Percentiles rank a stretch among this genome's conserved stretches.
phyloP scores from a whole-genome alignment of 176 grass and related monocot genomes.

The Eragrostis curvula region DNA sequence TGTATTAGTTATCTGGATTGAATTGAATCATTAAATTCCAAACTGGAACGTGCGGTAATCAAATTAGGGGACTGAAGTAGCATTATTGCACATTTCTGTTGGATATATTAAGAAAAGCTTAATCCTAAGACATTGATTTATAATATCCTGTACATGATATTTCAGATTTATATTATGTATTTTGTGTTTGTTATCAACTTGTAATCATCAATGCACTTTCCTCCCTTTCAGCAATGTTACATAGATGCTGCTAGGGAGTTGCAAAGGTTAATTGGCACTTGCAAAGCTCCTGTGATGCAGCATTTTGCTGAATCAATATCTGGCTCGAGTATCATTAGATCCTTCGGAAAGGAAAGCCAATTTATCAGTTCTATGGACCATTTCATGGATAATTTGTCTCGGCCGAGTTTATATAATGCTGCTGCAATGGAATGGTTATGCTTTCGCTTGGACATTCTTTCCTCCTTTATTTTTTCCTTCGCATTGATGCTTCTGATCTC shows the following conservation, averaged over 20 bases:
- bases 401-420: slow-evolving; percentile 61
- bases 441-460: slow-evolving; percentile 68
- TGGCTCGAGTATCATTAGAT: slow-evolving; percentile 69
- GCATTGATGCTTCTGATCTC: slow-evolving; percentile 53
- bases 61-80: not conserved
- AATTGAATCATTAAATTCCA: not conserved
- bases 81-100: not conserved
- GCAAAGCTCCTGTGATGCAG: slow-evolving; percentile 48
- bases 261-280: slow-evolving; percentile 44
- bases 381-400: slow-evolving; percentile 59
- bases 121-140: not conserved
- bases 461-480: slow-evolving; percentile 64
- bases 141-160: not conserved
- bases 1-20: not conserved
- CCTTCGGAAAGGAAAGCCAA: slow-evolving; percentile 57
- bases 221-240: slow-evolving; percentile 47
- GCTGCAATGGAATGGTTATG: slow-evolving; percentile 66
- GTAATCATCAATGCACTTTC: not conserved
- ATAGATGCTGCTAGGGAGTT: slow-evolving; percentile 48
- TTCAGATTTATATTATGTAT: not conserved
- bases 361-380: slow-evolving; percentile 42
- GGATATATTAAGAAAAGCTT: not conserved
- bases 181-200: not conserved
- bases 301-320: slow-evolving; percentile 68
- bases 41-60: not conserved